phyloP scores from a whole-genome alignment of 176 grass and related monocot genomes.

The Tillandsia leiboldiana region DNA sequence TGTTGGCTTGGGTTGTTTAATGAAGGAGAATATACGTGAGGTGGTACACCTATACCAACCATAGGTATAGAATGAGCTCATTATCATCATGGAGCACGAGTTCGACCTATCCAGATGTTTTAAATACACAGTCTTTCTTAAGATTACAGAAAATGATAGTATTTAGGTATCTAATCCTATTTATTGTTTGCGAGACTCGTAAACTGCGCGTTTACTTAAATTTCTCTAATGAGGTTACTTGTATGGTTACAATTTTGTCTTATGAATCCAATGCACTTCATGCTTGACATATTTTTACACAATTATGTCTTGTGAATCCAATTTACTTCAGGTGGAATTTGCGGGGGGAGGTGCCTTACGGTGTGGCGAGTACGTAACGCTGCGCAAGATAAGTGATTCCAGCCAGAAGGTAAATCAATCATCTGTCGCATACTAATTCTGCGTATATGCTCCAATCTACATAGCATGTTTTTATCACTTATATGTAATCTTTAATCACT shows the following conservation, averaged over 20 bases:
- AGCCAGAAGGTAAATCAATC: conserved; percentile 56
- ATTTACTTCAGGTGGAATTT: conserved; percentile 66
- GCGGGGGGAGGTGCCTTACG: conserved; percentile 61
- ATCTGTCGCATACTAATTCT: neutral
- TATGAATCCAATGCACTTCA: too few species aligned
- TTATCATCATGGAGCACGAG: neutral
- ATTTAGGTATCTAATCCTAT: neutral
- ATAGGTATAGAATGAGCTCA: too few species aligned
- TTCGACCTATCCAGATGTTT: too few species aligned
- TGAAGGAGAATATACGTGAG: too few species aligned
- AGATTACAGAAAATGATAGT: neutral
- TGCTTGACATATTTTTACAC: conserved; percentile 2
- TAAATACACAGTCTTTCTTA: neutral
- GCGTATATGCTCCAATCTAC: neutral
- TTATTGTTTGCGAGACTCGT: neutral
- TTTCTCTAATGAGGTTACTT: too few species aligned
- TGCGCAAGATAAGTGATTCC: conserved; percentile 77
- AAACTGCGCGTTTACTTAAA: too few species aligned
- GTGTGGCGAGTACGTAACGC: conserved; percentile 70
- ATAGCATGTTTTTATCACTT: too few species aligned
- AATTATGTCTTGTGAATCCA: neutral
- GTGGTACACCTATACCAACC: too few species aligned
- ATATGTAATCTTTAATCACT: neutral
- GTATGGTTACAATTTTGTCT: too few species aligned
- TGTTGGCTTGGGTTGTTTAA: too few species aligned